Base-by-base conservation (phyloP, 257 asterid species). In the Rhazya stricta region DNA sequence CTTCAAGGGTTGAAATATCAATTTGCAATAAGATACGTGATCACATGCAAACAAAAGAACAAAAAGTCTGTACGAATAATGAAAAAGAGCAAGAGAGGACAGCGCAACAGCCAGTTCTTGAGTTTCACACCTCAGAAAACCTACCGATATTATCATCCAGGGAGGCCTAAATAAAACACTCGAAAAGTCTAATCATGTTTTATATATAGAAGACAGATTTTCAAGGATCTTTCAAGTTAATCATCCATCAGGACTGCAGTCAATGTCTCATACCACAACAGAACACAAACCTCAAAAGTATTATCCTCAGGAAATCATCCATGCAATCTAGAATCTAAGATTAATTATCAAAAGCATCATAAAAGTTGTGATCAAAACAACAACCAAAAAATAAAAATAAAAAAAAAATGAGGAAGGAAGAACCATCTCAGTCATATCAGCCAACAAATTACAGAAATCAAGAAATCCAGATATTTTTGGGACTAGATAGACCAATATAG, bases 1-100 rank as follows among this genome's bases (percentile, higher is more conserved):
- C 96, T 74, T 85, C 72, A 23, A 53, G 23, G 23, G 39, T 46
- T 45, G 51, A 13, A 39, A 9, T 19, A 41, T 51, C 84, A 63
- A n/a, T 23, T 37, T 27, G 36, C 3, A 21, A n/a, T 8, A 42
- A 21, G 9, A 9, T 27, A 9, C 42, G n/a, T 9, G 54, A 69
- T 42, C 21, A 69, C 9, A 15, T 3, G n/a, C 0, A 68, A 23
- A 13, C 23, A 68, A 42, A 45, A 4, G 34, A 12, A 43, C 1
- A 69, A 21, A 66, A 25, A 36, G 5, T 11, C 71, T 66, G 6
- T 29, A 61, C 21, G 2, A 61, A 61, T 27, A 21, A 25, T 61
- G 37, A 29, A 61, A 10, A 25, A 10, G 39, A 27, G 29, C 32
- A 61, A 21, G 30, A 21, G 9, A 13, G 10, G 9, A 51, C 58